Evolutionary conservation across 2,329 filamentous ascomycete genomes (phyloP), one percentile per base, ranked within the genome.

Genomic region (Fusarium acutatum): DNA sequence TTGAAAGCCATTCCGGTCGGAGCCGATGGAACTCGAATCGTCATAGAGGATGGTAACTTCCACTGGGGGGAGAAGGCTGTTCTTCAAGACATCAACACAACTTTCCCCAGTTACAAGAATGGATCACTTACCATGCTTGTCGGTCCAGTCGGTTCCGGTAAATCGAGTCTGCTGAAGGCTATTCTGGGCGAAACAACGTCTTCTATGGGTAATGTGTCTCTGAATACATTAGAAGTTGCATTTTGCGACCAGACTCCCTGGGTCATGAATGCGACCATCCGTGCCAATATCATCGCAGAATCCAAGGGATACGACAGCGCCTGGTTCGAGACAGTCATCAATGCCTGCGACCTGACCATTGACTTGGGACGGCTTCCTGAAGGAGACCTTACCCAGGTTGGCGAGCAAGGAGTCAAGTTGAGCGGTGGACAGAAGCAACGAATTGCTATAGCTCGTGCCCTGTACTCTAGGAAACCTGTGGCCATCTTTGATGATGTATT

Each of bases 401-500:
- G 81, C 1, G 78, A 79, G 32, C 79, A 80, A 12, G 81, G 81
- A 17, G 63, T 81, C 17, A 81, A 80, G 22, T 65, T 82, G 0
- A 82, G 81, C 26, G 81, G 81, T 32, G 81, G 81, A 2, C 81
- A 82, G 49, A 81, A 79, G 38, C 79, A 82, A 54, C 72, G 81
- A 41, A 71, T 82, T 12, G 76, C 80, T 2, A 77, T 82, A 12
- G 81, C 81, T 18, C 79, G 81, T 12, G 80, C 81, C 6, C 65
- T 81, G 0, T 82, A 81, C 58, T 78, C 81, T 2, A 73, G 77
- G 15, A 81, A 80, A 11, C 75, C 71, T 1, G 69, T 84, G 1
- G 75, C 82, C 7, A 77, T 84, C 8, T 80, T 84, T 37, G 83
- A 84, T 24, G 83, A 84, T 37, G 80, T 83, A 4, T 80, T 84